phyloP scores from a whole-genome alignment of 352 stramenopile genomes.

The Pythium catenulatum region DNA sequence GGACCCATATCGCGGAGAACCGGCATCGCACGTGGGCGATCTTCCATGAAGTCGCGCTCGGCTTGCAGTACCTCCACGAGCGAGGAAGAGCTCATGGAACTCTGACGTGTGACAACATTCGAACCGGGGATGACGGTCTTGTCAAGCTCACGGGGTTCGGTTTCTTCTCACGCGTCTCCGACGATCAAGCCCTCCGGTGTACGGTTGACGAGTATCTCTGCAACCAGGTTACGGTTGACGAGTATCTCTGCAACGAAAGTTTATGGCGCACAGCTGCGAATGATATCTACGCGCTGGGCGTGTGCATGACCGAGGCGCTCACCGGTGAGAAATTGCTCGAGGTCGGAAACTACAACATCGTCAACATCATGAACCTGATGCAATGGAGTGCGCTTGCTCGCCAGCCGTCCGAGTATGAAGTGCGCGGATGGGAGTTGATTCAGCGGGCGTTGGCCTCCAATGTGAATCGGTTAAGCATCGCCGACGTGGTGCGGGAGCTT shows the following conservation, averaged over 20 bases:
- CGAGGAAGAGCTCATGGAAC: neutral
- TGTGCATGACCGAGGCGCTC: conserved; percentile 35
- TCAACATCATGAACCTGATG: neutral
- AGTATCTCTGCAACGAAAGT: neutral
- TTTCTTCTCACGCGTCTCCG: neutral
- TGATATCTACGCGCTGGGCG: conserved; percentile 23
- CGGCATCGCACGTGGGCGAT: neutral
- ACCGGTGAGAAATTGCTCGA: neutral
- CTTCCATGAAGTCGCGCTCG: conserved; percentile 4
- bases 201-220: no score
- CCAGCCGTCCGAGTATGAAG: neutral
- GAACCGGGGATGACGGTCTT: neutral
- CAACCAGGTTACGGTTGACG: neutral
- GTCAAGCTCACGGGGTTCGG: neutral
- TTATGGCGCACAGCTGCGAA: neutral
- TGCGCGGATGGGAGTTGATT: conserved; percentile 7
- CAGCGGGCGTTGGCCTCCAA: neutral
- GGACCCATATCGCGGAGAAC: neutral
- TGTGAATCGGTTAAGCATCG: neutral
- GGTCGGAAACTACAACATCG: neutral
- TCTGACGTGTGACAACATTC: conserved; percentile 1
- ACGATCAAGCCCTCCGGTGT: neutral
- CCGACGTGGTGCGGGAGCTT: neutral
- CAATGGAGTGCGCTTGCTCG: neutral
- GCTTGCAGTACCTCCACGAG: conserved; percentile 34